Percentiles rank a stretch among this genome's conserved stretches.
Conservation (phyloP, 2,329 filamentous ascomycete species). For the Leptographium lundbergii region DNA sequence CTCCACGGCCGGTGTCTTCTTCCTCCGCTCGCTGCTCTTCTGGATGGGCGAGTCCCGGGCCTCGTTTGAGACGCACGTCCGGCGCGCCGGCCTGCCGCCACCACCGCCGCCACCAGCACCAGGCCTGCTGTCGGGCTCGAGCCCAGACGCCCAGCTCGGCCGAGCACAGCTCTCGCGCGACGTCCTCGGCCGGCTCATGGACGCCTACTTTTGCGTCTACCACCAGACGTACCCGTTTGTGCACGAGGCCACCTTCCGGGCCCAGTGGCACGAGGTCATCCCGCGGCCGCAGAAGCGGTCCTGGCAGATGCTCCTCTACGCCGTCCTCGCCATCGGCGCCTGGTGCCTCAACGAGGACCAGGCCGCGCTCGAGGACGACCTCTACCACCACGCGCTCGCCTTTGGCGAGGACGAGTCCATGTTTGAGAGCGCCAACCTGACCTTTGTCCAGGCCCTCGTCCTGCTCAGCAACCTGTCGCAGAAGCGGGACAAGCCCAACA, state of each 20-base stretch:
- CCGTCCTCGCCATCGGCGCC: constrained; percentile 2
- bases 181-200: not conserved
- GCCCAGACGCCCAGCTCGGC: not conserved
- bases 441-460: constrained; percentile 4
- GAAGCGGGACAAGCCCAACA: constrained; percentile 6
- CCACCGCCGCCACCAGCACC: too few species aligned
- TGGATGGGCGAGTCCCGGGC: not conserved
- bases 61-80: not conserved
- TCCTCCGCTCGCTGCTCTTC: constrained; percentile 3
- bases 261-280: constrained; percentile 4
- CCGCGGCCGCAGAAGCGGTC: constrained; percentile 1
- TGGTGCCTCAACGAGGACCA: constrained; percentile 1
- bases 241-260: constrained; percentile 4
- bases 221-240: constrained; percentile 4
- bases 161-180: not conserved
- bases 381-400: constrained; percentile 2
- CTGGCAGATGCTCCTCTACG: constrained; percentile 4
- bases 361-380: not conserved
- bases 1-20: constrained; percentile 4
- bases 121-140: not conserved
- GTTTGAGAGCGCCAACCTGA: constrained; percentile 5
- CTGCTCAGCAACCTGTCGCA: constrained; percentile 6
- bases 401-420: constrained; percentile 3
- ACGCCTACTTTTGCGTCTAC: constrained; percentile 4
- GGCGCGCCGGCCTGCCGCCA: not conserved